These are phyloP conservation scores for Apostasia shenzhenica DNA, from an alignment of 106 monocot genomes.

Conservation along the genomic window DNA sequence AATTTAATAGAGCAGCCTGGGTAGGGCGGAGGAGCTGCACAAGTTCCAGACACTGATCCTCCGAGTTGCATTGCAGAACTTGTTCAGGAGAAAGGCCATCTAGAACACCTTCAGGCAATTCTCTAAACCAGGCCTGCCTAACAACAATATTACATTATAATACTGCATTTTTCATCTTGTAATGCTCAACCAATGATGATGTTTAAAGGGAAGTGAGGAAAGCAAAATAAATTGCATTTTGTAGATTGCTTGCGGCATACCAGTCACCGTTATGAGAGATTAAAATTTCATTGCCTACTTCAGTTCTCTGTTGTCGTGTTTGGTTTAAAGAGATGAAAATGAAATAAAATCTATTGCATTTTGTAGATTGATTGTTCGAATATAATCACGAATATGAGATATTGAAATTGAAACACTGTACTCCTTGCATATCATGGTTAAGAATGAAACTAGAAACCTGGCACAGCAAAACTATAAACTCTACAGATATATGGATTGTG, in stretches of 20 bases:
- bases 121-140: slow-evolving; percentile 95
- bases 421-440: background rate
- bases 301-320: too few relatives aligned
- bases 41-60: slow-evolving; percentile 73
- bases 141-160: background rate
- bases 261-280: background rate
- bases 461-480: background rate
- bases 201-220: too few relatives aligned
- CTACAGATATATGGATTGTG: too few relatives aligned
- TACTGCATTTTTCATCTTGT: background rate
- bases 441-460: background rate
- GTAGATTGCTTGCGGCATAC: background rate
- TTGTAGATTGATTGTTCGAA: too few relatives aligned
- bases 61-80: slow-evolving; percentile 83
- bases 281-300: background rate
- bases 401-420: background rate
- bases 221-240: background rate
- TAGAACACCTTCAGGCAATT: slow-evolving; percentile 82
- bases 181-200: too few relatives aligned
- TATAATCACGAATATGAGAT: too few relatives aligned
- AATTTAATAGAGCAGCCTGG: slow-evolving; percentile 68
- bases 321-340: too few relatives aligned
- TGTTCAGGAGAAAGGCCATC: slow-evolving; percentile 86
- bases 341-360: too few relatives aligned
- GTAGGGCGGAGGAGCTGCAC: slow-evolving; percentile 62